Base-by-base conservation (phyloP, 345 rosid genomes). In the Eucalyptus cloeziana region DNA sequence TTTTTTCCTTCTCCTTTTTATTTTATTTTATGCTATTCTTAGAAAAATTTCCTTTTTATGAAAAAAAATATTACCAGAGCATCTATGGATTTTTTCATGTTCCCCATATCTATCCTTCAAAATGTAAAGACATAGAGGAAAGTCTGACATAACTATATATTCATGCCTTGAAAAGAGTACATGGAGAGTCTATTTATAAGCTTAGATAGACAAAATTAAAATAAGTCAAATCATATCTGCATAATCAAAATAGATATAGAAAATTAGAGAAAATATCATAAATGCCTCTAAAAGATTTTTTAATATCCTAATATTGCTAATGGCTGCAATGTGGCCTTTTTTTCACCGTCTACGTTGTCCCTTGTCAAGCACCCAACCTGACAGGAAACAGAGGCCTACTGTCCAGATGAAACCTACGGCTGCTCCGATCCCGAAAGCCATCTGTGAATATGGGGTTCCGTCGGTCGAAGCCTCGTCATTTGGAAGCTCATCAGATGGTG, bases 341-440 rank as follows among this genome's bases (percentile, higher is more conserved):
- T 67, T 12, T 76, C 47, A 76, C 47, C 47, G 85, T 40, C 30
- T 21, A 40, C 3, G 47, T 40, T 21, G 83, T 76, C 47, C 85
- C 45, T 86, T 13, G 8, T 51, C 45, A 45, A 88, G 24, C 49
- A 90, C 89, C 93, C 92, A 91, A 7, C 91, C 92, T 13, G 91
- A 88, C 3, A 33, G 13, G 89, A 93, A 90, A 91, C 94, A 90
- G 37, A 88, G 45, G 71, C 40, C 3, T 15, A 90, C 88, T 10
- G 90, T 80, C 45, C 52, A 15, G 37, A 87, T 56, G 86, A 91
- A 92, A 33, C 93, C 90, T 43, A 40, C 14, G 49, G 83, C 90
- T 27, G 58, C 89, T 76, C 94, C 93, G 10, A 87, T 31, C 85
- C 86, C 89, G 62, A 90, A 88, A 19, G 89, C 79, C 87, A 40